These are phyloP conservation scores for Neurospora africana DNA, from an alignment of 495 filamentous ascomycete species.

Conservation along the genomic window DNA sequence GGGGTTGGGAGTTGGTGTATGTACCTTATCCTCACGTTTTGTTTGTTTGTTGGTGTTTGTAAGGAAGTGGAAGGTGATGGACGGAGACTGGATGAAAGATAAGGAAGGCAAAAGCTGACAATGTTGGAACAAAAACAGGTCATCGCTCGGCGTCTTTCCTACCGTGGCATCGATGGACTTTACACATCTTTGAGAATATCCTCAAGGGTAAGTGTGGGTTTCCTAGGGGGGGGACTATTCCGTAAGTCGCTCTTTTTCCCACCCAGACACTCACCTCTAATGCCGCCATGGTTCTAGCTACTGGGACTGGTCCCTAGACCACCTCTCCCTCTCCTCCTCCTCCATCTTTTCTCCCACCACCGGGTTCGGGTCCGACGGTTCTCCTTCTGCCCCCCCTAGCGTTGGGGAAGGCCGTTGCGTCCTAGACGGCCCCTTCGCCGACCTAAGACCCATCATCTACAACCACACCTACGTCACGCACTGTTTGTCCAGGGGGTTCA, in stretches of 20 bases:
- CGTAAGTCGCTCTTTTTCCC: background rate
- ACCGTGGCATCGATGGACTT: background rate
- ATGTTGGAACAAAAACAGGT: background rate
- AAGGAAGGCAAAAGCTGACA: background rate
- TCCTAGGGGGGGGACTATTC: background rate
- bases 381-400: background rate
- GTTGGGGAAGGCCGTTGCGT: background rate
- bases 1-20: background rate
- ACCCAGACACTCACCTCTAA: too few relatives aligned
- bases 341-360: background rate
- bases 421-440: background rate
- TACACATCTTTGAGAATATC: background rate
- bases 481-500: background rate
- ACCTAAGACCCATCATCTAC: background rate
- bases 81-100: too few relatives aligned
- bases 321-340: background rate
- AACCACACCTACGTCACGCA: slow-evolving; percentile 4
- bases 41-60: too few relatives aligned
- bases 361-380: background rate
- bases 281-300: too few relatives aligned
- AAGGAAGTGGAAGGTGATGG: too few relatives aligned
- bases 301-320: slow-evolving; percentile 5
- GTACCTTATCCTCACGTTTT: background rate
- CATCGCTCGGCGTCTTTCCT: background rate
- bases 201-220: slow-evolving; percentile 1